Percentiles rank a stretch among this genome's conserved stretches.
These are phyloP conservation scores for Sequoiadendron giganteum DNA, from an alignment of 75 land plant genomes.

Conservation along the genomic window DNA sequence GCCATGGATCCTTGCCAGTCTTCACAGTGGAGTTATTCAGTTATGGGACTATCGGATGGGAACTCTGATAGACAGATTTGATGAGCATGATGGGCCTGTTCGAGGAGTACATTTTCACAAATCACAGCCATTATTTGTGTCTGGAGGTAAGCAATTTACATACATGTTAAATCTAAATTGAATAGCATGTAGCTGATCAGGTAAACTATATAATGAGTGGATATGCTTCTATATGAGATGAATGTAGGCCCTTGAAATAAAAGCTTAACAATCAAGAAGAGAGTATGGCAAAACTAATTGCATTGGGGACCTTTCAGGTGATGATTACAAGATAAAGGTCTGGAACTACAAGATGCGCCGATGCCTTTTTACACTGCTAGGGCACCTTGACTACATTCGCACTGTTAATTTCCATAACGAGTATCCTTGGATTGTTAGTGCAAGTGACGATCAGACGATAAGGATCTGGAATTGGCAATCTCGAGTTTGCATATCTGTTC, in stretches of 20 bases:
- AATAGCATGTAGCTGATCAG: background rate
- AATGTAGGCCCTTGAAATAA: background rate
- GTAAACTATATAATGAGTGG: background rate
- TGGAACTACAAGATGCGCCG: conserved; percentile 77
- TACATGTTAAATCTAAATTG: background rate
- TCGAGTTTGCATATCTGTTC: conserved; percentile 66
- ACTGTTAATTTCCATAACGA: conserved; percentile 82
- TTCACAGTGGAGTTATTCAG: conserved; percentile 83
- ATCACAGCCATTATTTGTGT: conserved; percentile 76
- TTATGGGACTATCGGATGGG: conserved; percentile 92
- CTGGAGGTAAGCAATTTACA: conserved; percentile 51
- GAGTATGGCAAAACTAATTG: background rate
- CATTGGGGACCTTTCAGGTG: conserved; percentile 38
- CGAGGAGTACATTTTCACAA: conserved; percentile 83
- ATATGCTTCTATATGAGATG: background rate
- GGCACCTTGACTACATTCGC: conserved; percentile 76
- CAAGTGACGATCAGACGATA: conserved; percentile 86
- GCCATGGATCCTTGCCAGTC: conserved; percentile 80
- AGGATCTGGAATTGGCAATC: conserved; percentile 90
- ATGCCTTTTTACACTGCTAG: conserved; percentile 67
- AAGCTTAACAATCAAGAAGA: background rate
- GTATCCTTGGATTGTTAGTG: conserved; percentile 83
- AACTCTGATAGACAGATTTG: conserved; percentile 76
- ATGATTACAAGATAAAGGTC: conserved; percentile 77
- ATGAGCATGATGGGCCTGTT: conserved; percentile 84